A percentile compares a stretch with the other conserved stretches of the same genome.
These are phyloP conservation scores for Ophiosphaerella narmari DNA, from an alignment of 2,329 filamentous ascomycete genomes.

Conservation along the genomic window DNA sequence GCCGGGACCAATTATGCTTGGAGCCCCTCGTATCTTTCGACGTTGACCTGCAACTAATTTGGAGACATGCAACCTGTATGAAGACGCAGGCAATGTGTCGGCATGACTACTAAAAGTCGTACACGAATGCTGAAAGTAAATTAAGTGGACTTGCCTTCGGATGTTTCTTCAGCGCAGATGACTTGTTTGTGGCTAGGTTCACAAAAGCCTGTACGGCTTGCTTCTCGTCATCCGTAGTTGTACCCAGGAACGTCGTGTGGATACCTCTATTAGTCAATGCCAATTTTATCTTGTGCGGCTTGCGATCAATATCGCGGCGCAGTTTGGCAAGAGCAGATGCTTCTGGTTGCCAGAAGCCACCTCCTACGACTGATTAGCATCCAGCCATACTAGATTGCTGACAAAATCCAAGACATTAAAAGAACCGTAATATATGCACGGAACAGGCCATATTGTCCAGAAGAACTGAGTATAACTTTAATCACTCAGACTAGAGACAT, in stretches of 20 bases:
- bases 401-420: not conserved
- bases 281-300: slow-evolving; percentile 70
- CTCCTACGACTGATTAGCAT: slow-evolving; percentile 56
- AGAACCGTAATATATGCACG: not conserved
- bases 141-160: slow-evolving; percentile 69
- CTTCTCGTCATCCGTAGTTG: slow-evolving; percentile 59
- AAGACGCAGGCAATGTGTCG: no score
- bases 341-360: slow-evolving; percentile 82
- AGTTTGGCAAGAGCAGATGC: slow-evolving; percentile 67
- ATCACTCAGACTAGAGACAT: no score
- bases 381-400: not conserved
- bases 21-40: no score
- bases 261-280: slow-evolving; percentile 67
- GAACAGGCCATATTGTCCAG: no score
- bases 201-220: slow-evolving; percentile 71
- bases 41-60: no score
- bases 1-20: no score
- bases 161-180: slow-evolving; percentile 79
- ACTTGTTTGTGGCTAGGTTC: slow-evolving; percentile 61
- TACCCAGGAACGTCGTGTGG: slow-evolving; percentile 67
- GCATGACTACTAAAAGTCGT: not conserved
- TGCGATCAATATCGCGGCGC: slow-evolving; percentile 74
- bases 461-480: no score
- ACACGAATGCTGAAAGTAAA: slow-evolving; percentile 4
- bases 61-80: no score